Evolutionary conservation across 345 rosid species (phyloP).

Genomic region (Citrus reticulata): DNA sequence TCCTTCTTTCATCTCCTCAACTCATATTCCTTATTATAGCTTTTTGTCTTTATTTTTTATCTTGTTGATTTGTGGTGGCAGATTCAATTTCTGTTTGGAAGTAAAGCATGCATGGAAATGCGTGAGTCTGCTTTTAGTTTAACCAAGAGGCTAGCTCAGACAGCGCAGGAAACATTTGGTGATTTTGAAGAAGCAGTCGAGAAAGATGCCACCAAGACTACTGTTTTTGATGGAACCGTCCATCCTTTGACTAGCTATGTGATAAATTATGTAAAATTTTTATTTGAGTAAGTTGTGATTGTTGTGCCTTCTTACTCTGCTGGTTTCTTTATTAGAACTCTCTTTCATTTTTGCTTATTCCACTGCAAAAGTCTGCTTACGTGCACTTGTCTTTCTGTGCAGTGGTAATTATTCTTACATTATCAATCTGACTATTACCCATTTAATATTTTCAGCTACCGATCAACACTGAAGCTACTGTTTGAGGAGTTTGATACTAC

Average conservation of each 20-base stretch:
- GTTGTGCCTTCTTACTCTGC: not conserved
- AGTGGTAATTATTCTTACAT: not conserved
- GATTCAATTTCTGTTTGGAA: slow-evolving; percentile 65
- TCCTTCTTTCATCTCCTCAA: not conserved
- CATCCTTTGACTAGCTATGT: slow-evolving; percentile 98
- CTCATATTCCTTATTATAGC: not conserved
- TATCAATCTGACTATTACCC: slow-evolving; percentile 12
- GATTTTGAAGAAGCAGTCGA: slow-evolving; percentile 98
- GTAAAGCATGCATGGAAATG: slow-evolving; percentile 72
- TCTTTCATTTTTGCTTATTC: not conserved
- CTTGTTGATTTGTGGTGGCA: slow-evolving; percentile 21
- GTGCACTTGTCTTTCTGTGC: not conserved
- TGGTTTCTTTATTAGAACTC: not conserved
- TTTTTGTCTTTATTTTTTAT: not conserved
- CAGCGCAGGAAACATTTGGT: slow-evolving; percentile 88
- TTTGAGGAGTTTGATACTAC: slow-evolving; percentile 66
- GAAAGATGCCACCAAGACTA: slow-evolving; percentile 94
- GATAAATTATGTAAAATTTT: slow-evolving; percentile 89
- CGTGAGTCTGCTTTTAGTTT: slow-evolving; percentile 66
- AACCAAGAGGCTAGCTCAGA: slow-evolving; percentile 80
- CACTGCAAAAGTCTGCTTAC: not conserved
- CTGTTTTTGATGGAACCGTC: slow-evolving; percentile 95
- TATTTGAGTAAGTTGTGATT: slow-evolving; percentile 71
- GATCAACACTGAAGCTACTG: slow-evolving; percentile 75
- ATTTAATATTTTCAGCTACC: slow-evolving; percentile 52